These are phyloP conservation scores for Rosa persica DNA, from an alignment of 306 rosid genomes.

Conservation along the genomic window DNA sequence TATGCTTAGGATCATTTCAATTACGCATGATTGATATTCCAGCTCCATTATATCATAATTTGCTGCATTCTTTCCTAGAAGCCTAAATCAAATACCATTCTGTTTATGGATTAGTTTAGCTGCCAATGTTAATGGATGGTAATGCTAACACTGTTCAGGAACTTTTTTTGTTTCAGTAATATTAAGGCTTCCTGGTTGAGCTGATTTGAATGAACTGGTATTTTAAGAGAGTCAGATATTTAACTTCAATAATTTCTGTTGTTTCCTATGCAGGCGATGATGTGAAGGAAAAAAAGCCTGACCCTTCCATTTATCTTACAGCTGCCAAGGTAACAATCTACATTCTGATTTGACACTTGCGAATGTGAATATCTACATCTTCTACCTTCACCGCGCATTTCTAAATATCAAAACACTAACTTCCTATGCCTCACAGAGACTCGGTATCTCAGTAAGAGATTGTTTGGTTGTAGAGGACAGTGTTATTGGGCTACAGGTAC, in stretches of 20 bases:
- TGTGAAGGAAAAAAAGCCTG: constrained; percentile 94
- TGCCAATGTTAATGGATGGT: not conserved
- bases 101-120: not conserved
- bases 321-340: constrained; percentile 62
- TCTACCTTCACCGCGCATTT: not conserved
- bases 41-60: not conserved
- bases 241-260: not conserved
- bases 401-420: not conserved
- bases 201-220: not conserved
- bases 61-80: constrained; percentile 2
- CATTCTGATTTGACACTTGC: not conserved
- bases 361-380: not conserved
- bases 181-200: not conserved
- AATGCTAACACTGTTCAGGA: not conserved
- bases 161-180: not conserved
- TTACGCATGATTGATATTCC: not conserved
- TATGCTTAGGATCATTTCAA: not conserved
- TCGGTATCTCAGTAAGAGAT: constrained; percentile 60
- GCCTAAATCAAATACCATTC: not conserved
- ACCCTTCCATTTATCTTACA: constrained; percentile 80
- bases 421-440: constrained; percentile 51
- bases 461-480: constrained; percentile 92
- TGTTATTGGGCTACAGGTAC: constrained; percentile 87
- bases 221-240: not conserved
- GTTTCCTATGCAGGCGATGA: constrained; percentile 71